Conservation (phyloP, 2,329 filamentous ascomycete species). For the Sarocladiaceae sp. region DNA sequence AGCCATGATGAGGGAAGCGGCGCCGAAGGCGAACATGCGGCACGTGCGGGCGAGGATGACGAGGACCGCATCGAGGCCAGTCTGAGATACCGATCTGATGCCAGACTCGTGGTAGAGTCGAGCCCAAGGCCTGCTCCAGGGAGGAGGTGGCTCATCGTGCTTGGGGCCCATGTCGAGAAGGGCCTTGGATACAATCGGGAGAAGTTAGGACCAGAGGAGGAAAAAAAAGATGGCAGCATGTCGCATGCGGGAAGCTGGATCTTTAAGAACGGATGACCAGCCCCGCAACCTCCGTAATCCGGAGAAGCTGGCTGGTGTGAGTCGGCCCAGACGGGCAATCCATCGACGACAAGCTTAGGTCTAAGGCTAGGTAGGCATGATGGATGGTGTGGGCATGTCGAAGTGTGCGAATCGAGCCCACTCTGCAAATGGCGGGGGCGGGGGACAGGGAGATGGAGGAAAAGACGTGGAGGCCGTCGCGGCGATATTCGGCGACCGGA, state of each 20-base stretch:
- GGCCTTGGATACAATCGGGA: too few relatives aligned
- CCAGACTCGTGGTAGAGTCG: constrained; percentile 40
- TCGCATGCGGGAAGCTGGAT: too few relatives aligned
- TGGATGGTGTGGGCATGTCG: too few relatives aligned
- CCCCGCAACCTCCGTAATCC: too few relatives aligned
- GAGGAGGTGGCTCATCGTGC: background rate
- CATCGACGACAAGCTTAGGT: too few relatives aligned
- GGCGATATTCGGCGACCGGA: constrained; percentile 7
- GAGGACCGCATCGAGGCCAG: constrained; percentile 44
- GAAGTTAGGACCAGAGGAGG: background rate
- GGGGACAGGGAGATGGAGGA: background rate
- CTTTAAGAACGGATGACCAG: too few relatives aligned
- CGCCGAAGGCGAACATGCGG: constrained; percentile 60
- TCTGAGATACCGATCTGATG: constrained; percentile 36
- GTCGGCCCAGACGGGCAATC: too few relatives aligned
- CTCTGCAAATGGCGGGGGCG: constrained; percentile 2
- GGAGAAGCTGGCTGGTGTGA: too few relatives aligned
- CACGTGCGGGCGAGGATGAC: constrained; percentile 45
- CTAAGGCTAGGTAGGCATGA: too few relatives aligned
- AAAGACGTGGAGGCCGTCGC: constrained; percentile 3
- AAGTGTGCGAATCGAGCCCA: background rate
- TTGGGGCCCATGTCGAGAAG: background rate
- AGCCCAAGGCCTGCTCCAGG: constrained; percentile 3
- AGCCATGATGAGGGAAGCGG: constrained; percentile 53
- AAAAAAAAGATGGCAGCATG: background rate